Percentiles rank a stretch among this genome's conserved stretches.
Conservation (phyloP, 2,329 filamentous ascomycete species). For the Exserohilum turcica region DNA sequence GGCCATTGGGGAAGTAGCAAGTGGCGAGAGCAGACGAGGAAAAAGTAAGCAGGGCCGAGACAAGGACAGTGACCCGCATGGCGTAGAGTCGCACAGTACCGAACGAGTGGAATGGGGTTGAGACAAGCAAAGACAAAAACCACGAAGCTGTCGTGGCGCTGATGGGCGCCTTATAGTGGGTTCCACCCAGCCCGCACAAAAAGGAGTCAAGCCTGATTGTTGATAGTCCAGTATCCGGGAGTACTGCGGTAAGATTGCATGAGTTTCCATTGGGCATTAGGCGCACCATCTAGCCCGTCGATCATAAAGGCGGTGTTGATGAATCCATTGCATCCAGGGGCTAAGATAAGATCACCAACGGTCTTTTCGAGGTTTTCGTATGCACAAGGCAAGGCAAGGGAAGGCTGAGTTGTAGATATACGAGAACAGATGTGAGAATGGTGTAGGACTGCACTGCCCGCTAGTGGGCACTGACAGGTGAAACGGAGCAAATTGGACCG, state of each 20-base stretch:
- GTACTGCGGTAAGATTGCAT: background rate
- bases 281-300: background rate
- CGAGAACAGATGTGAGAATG: too few relatives aligned
- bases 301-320: conserved; percentile 1
- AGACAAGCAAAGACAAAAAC: background rate
- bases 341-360: too few relatives aligned
- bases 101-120: background rate
- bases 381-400: too few relatives aligned
- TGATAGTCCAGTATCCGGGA: background rate
- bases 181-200: background rate
- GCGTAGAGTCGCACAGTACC: background rate
- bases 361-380: too few relatives aligned
- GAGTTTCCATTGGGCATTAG: background rate
- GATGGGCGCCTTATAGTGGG: conserved; percentile 6
- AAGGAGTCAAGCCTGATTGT: background rate
- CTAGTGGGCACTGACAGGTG: too few relatives aligned
- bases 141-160: background rate
- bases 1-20: conserved; percentile 27
- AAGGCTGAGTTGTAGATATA: too few relatives aligned
- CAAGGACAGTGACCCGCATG: background rate
- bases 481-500: too few relatives aligned
- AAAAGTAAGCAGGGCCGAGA: background rate
- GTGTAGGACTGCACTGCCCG: too few relatives aligned
- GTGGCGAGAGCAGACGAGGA: conserved; percentile 13
- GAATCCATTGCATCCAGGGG: background rate